Percentiles rank a stretch among this genome's conserved stretches.
Conservation (phyloP, 352 stramenopile species). For the Pythium biforme region DNA sequence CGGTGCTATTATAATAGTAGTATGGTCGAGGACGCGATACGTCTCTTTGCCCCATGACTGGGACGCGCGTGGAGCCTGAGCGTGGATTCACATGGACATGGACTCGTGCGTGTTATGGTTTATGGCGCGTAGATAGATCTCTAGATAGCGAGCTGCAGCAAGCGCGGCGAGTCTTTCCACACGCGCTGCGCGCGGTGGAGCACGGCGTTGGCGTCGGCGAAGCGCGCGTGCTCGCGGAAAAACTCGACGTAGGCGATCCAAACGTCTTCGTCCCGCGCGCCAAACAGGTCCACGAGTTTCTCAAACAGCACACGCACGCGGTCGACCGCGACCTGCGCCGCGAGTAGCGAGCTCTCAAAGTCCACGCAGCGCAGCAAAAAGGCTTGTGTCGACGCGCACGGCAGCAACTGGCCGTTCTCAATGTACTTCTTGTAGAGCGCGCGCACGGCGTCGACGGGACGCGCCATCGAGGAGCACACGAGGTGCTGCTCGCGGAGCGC, state of each 20-base stretch:
- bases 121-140: slow-evolving; percentile 7
- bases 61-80: background rate
- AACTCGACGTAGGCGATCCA: slow-evolving; percentile 80
- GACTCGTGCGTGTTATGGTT: background rate
- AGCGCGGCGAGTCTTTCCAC: slow-evolving; percentile 55
- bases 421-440: slow-evolving; percentile 70
- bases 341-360: slow-evolving; percentile 52
- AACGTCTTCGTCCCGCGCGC: slow-evolving; percentile 49
- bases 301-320: slow-evolving; percentile 73
- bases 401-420: slow-evolving; percentile 61
- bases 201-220: slow-evolving; percentile 61
- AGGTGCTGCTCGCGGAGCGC: slow-evolving; percentile 63
- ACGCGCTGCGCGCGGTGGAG: slow-evolving; percentile 66
- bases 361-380: slow-evolving; percentile 74
- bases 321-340: slow-evolving; percentile 31
- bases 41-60: no score
- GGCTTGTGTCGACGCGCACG: slow-evolving; percentile 49
- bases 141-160: slow-evolving; percentile 49
- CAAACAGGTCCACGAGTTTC: slow-evolving; percentile 81
- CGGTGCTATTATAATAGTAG: no score
- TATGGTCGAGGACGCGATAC: no score
- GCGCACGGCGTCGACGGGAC: slow-evolving; percentile 41
- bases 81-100: background rate
- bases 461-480: slow-evolving; percentile 44
- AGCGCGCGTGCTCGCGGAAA: slow-evolving; percentile 35